phyloP scores from a whole-genome alignment of 2,329 filamentous ascomycete species.

The Aspergillus fumigatiaffinis region DNA sequence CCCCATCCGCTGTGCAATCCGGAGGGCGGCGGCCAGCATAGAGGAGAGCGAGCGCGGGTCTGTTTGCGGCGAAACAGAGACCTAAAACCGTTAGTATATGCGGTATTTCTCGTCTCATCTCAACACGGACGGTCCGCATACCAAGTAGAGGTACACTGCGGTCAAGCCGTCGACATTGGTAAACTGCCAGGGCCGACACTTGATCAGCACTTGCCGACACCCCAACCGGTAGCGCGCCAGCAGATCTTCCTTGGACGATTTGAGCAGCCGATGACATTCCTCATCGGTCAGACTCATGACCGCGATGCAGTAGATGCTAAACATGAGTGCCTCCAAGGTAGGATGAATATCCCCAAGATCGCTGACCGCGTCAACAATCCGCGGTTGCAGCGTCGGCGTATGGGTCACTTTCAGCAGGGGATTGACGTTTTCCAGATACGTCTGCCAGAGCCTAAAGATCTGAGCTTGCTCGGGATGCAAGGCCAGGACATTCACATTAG shows the following conservation, averaged over 20 bases:
- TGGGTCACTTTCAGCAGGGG: conserved; percentile 66
- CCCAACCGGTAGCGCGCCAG: conserved; percentile 39
- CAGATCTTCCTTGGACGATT: conserved; percentile 23
- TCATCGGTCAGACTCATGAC: conserved; percentile 52
- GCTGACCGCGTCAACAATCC: conserved; percentile 59
- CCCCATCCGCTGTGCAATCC: conserved; percentile 65
- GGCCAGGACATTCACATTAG: neutral
- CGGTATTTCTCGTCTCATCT: too few relatives aligned
- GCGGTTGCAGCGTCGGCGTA: conserved; percentile 59
- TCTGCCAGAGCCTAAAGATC: conserved; percentile 55
- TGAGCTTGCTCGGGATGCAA: conserved; percentile 19
- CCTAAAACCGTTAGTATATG: too few relatives aligned
- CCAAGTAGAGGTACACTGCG: neutral
- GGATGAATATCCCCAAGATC: conserved; percentile 53
- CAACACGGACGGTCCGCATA: neutral
- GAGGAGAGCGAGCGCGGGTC: conserved; percentile 58
- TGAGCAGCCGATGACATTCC: conserved; percentile 47
- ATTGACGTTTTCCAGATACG: conserved; percentile 66
- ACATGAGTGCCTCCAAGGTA: conserved; percentile 64
- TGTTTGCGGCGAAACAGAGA: conserved; percentile 26
- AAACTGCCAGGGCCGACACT: conserved; percentile 36
- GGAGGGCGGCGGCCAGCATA: conserved; percentile 62
- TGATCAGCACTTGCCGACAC: conserved; percentile 43
- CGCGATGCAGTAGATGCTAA: conserved; percentile 59
- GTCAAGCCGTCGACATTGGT: conserved; percentile 6